Evolutionary conservation across 331 rosid species (phyloP), one percentile per base, ranked within the genome.

Genomic region (Dryas integrifolia): DNA sequence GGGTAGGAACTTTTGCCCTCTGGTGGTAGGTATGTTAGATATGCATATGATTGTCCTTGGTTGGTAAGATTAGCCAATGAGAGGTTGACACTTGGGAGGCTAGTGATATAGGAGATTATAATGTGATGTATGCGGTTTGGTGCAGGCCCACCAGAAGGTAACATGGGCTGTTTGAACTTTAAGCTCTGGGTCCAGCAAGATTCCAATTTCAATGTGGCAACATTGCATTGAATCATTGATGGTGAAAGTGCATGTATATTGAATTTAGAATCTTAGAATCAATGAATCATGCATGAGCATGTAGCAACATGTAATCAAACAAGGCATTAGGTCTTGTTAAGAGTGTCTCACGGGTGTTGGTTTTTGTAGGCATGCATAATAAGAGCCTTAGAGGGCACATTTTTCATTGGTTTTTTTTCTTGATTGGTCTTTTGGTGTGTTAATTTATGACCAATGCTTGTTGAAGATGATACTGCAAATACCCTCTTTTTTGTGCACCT

Each of bases 1-100:
- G 61, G 35, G 35, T 48, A 2, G 43, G 38, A 45, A 46, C 7
- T 18, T 38, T 8, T 35, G 52, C 26, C 66, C 12, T 18, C 1
- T 12, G 11, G n/a, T 5, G 39, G 47, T 58, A 7, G 52, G 40
- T 24, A 30, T 0, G 21, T 4, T 4, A 30, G 35, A 38, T 43
- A 44, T 9, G 15, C 80, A 68, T 59, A 75, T 68, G 75, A 35
- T 59, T 68, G 80, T 35, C 74, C 24, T 40, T 58, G 43, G 68
- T 12, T n/a, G 44, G 14, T 40, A 9, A 30, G 14, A 8, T 4
- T 0, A 12, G 16, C 70, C 63, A 68, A 72, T 64, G 2, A 1
- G 40, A 30, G 55, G 14, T 72, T 24, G 47, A n/a, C 81, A 71
- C 40, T 3, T 40, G 10, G 16, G 14, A 70, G 3, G 43, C 40